Percentiles rank a stretch among this genome's conserved stretches.
Evolutionary conservation across 768 basidiomycete genomes (phyloP).

Genomic region (Russula brevipes): DNA sequence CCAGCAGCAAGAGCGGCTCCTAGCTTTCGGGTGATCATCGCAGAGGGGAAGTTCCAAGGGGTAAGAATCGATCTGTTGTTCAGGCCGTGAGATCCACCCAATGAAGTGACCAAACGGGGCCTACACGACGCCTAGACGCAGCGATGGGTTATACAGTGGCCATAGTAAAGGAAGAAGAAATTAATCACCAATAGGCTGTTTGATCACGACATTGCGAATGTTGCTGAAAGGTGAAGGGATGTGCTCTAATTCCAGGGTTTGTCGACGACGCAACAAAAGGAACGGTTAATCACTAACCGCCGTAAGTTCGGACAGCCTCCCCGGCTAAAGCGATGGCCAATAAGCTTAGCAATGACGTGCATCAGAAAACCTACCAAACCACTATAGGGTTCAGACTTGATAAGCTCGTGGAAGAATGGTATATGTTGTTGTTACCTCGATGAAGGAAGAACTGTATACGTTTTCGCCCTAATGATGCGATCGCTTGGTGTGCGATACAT

Average conservation of each 20-base stretch:
- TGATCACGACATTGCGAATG: conserved; percentile 81
- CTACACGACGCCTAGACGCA: conserved; percentile 43
- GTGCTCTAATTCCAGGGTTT: conserved; percentile 48
- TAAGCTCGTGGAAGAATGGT: conserved; percentile 25
- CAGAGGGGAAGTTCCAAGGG: conserved; percentile 93
- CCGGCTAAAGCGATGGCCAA: conserved; percentile 52
- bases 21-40: conserved; percentile 90
- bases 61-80: conserved; percentile 63
- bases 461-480: conserved; percentile 59
- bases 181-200: conserved; percentile 79
- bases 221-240: conserved; percentile 70
- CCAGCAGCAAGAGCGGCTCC: conserved; percentile 90
- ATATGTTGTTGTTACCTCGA: conserved; percentile 54
- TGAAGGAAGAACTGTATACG: conserved; percentile 75
- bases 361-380: conserved; percentile 59
- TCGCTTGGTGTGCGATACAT: not conserved
- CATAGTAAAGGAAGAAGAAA: not conserved
- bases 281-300: conserved; percentile 45
- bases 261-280: not conserved
- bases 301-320: conserved; percentile 89
- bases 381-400: conserved; percentile 39
- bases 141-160: not conserved
- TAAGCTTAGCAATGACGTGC: conserved; percentile 5
- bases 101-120: conserved; percentile 14
- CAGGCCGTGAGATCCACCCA: not conserved